Evolutionary conservation across 768 basidiomycete genomes (phyloP).

Genomic region (Rhodosporidiobolus odoratus): DNA sequence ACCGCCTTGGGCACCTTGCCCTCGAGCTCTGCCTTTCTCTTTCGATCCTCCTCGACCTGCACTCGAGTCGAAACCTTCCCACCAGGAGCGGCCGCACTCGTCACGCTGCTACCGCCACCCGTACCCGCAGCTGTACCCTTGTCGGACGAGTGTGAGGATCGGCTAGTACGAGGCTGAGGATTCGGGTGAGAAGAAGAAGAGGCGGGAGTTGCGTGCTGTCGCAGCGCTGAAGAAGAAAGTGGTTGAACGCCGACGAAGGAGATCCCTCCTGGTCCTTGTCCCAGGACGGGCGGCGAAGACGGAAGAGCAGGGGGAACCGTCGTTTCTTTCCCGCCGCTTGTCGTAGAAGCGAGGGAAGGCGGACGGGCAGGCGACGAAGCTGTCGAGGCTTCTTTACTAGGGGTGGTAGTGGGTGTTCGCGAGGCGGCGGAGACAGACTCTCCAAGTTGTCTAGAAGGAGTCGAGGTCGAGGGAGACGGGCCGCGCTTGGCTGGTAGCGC

Average conservation of each 20-base stretch:
- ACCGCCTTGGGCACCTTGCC: slow-evolving; percentile 16
- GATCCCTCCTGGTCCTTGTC: slow-evolving; percentile 19
- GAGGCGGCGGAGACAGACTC: not conserved
- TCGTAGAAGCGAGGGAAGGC: slow-evolving; percentile 5
- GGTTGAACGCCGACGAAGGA: slow-evolving; percentile 25
- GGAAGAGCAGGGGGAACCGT: not conserved
- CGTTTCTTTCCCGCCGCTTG: not conserved
- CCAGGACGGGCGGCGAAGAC: slow-evolving; percentile 4
- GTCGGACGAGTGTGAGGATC: not conserved
- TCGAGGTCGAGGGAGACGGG: not conserved
- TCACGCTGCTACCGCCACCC: no score
- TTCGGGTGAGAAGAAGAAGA: not conserved
- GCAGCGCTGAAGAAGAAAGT: not conserved
- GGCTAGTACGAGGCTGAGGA: not conserved
- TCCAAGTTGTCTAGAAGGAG: no score
- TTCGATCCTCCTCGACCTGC: slow-evolving; percentile 28
- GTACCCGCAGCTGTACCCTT: no score
- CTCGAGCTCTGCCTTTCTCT: slow-evolving; percentile 14
- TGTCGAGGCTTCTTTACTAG: not conserved
- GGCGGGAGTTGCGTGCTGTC: no score
- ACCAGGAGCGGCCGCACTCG: not conserved
- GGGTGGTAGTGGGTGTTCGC: not conserved
- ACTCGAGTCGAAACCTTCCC: not conserved
- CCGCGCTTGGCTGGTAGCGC: not conserved
- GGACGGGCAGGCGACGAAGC: not conserved